Evolutionary conservation across 495 filamentous ascomycete genomes (phyloP), one percentile per base, ranked within the genome.

Genomic region (Annulohypoxylon bovei): DNA sequence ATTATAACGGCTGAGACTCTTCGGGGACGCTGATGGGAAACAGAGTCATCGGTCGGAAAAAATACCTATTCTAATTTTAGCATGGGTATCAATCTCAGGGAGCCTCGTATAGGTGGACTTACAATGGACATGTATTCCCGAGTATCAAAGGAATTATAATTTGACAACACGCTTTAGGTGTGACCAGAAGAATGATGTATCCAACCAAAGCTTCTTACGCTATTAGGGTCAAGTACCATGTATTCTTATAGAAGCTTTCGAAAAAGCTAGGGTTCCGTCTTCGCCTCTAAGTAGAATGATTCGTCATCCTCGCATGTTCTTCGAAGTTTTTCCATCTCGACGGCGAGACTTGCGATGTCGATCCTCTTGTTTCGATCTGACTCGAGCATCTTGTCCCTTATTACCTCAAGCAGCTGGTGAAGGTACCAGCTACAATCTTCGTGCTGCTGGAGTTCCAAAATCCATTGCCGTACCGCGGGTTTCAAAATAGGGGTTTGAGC

Each of bases 371-470:
- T 14, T n/a, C 65, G 59, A 0, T 68, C 60, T 14, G 70, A 59
- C 9, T 42, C 65, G 2, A 72, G 60, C 70, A 72, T 72, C 20
- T 50, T 55, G 27, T 68, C 64, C 30, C 54, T 46, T 57, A 72
- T 72, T 25, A 65, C 28, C 11, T 72, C 64, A 44, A 72, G 70
- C 3, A 68, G 54, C 16, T 72, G 35, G 40, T 60, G 11, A 9
- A 72, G 14, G 46, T 72, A 72, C 44, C 50, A 42, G 39, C 25
- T 72, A 4, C 70, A 72, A 3, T 25, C 23, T 4, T 42, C 6
- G 33, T 72, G 28, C 8, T 27, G 1, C 14, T 65, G 70, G 6
- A 72, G 70, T 35, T 50, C 11, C 0, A 18, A 4, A 4, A 72
- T 72, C 70, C 70, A 72, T 0, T 12, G 0, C 16, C 7, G 22